Base-by-base conservation (phyloP, 768 basidiomycete genomes). In the Lentinula sp. region DNA sequence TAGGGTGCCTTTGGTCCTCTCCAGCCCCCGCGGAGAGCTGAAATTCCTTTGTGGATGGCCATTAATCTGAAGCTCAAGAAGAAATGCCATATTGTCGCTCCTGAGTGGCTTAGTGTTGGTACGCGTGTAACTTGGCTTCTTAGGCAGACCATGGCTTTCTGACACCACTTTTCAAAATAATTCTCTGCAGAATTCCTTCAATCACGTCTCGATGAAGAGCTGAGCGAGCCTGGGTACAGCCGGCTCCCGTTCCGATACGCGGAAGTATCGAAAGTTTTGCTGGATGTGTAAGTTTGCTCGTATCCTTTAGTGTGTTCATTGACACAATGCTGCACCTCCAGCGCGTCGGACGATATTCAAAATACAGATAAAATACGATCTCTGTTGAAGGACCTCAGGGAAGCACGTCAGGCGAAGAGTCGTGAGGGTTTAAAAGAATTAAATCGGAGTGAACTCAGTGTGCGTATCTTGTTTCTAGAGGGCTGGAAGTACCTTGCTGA, bases 41-140 rank as follows among this genome's bases (percentile, higher is more conserved):
- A 82, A 65, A 85, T 98, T n/a, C 97, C 97, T 0, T 77, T 98
- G 3, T 99, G 97, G 97, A 88, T 99, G 79, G 97, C 96, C 0
- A 77, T 91, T 2, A 93, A 96, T 69, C 77, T 98, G 54, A 99
- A 99, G 75, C 71, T 87, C 68, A 97, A 98, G 79, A 90, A 91
- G 71, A 95, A 95, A 73, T 98, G 96, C 63, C 87, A 92, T 66
- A 93, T 99, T 54, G 80, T 98, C 13, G 81, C 93, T 1, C 97
- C 97, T 3, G 80, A 82, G 35, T 99, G 97, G 97, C 77, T 99
- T 33, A 85, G 78, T 64, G 83, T 91, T 45, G 93, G 94, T 95
- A 64, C 62, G 90, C 28, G 52, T 55, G 28, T 28, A 28, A 28
- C 28, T 28, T 28, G 28, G 28, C 6, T 58, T 32, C 35, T 28